Conservation (phyloP, 768 basidiomycete species). For the Hericium rajendrae region DNA sequence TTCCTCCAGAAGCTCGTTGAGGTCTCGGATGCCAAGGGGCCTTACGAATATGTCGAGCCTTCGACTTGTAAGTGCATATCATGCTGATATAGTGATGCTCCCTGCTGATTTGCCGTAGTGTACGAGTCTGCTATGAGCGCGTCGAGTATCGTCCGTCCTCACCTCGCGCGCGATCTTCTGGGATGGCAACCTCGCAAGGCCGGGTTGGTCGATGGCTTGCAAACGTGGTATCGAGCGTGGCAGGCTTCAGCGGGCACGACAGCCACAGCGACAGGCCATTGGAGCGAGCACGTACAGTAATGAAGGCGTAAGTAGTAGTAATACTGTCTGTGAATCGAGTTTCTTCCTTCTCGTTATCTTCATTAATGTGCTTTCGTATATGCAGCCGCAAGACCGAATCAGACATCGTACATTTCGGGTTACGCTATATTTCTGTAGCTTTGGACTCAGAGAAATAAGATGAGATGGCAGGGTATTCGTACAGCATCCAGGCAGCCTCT, state of each 20-base stretch:
- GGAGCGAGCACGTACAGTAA: neutral
- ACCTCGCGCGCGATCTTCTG: conserved; percentile 30
- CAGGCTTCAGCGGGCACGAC: neutral
- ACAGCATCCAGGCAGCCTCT: no score
- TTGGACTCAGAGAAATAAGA: no score
- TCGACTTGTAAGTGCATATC: conserved; percentile 23
- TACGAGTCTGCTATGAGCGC: conserved; percentile 19
- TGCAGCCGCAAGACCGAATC: no score
- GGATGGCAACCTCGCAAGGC: conserved; percentile 35
- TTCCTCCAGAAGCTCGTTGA: conserved; percentile 28
- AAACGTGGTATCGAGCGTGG: conserved; percentile 32
- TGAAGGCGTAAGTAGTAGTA: neutral
- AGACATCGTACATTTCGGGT: no score
- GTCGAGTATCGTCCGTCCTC: conserved; percentile 25
- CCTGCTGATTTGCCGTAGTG: neutral
- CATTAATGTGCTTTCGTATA: no score
- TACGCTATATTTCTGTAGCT: no score
- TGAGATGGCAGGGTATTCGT: no score
- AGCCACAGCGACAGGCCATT: neutral
- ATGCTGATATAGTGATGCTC: neutral
- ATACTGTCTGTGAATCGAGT: no score
- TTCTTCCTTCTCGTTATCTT: no score
- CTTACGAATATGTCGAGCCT: conserved; percentile 26
- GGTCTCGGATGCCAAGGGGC: conserved; percentile 27
- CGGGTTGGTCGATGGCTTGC: conserved; percentile 33